Conservation (phyloP, 2,329 filamentous ascomycete genomes). For the Xylaria sp. region DNA sequence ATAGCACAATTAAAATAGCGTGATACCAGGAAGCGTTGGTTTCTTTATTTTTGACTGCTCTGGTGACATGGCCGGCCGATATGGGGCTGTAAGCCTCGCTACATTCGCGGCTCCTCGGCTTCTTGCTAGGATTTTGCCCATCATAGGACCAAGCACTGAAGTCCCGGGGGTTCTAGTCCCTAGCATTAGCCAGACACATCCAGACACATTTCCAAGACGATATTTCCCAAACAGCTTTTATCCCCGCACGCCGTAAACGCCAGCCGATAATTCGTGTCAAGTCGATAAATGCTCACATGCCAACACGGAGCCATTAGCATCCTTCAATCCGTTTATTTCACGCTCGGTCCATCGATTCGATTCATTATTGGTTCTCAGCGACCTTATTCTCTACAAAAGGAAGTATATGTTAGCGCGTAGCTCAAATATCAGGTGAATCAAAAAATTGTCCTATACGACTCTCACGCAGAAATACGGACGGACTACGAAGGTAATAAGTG, state of each 20-base stretch:
- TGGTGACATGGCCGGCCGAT: not conserved
- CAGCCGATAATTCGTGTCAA: not conserved
- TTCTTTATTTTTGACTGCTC: not conserved
- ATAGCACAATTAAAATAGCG: conserved; percentile 23
- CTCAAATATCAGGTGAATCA: not conserved
- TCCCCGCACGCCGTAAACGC: conserved; percentile 30
- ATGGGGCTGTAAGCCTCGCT: not conserved
- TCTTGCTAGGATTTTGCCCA: not conserved
- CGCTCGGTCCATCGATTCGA: not conserved
- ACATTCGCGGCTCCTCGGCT: not conserved
- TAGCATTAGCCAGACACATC: not conserved
- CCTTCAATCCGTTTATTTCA: not conserved
- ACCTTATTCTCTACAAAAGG: conserved; percentile 46
- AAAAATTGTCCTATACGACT: not conserved
- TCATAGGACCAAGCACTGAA: not conserved
- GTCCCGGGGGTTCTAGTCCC: not conserved
- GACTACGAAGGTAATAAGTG: conserved; percentile 14
- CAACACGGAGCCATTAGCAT: not conserved
- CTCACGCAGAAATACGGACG: not conserved
- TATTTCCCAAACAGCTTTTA: not conserved
- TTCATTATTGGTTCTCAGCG: conserved; percentile 43
- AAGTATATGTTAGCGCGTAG: conserved; percentile 23
- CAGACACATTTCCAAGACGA: not conserved
- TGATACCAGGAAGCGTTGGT: conserved; percentile 34
- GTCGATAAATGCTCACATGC: not conserved